These are phyloP conservation scores for Saccharata proteae DNA, from an alignment of 2,329 filamentous ascomycete genomes.

Conservation along the genomic window DNA sequence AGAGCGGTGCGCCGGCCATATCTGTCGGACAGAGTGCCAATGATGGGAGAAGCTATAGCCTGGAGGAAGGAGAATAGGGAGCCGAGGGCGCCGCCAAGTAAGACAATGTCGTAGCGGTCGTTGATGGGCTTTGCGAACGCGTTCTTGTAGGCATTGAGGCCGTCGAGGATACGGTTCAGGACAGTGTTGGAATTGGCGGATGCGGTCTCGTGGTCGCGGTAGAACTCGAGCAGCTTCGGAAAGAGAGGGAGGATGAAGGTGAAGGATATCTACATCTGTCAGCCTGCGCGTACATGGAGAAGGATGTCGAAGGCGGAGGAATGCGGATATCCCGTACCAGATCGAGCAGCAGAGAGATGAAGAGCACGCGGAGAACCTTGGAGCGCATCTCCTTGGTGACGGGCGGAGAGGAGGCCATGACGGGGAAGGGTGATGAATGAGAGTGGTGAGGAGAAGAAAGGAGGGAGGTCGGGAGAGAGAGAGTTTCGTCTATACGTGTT, in stretches of 20 bases:
- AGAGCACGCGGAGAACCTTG: constrained; percentile 74
- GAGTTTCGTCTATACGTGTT: too few relatives aligned
- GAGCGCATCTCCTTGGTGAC: constrained; percentile 47
- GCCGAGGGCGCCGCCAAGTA: constrained; percentile 84
- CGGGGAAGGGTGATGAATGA: constrained; percentile 1
- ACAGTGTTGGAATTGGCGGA: constrained; percentile 43
- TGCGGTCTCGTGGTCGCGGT: constrained; percentile 68
- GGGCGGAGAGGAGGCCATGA: constrained; percentile 20
- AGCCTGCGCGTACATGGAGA: constrained; percentile 1
- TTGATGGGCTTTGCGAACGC: constrained; percentile 87
- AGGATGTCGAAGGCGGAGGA: neutral
- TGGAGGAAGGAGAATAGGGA: constrained; percentile 90
- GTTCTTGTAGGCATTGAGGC: constrained; percentile 89
- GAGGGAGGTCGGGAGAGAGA: neutral
- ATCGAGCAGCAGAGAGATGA: constrained; percentile 80
- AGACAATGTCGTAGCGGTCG: constrained; percentile 90
- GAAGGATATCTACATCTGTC: constrained; percentile 66
- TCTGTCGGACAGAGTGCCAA: constrained; percentile 76
- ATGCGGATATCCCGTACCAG: constrained; percentile 50
- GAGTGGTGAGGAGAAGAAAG: neutral
- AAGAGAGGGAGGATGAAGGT: constrained; percentile 97
- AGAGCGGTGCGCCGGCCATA: constrained; percentile 80
- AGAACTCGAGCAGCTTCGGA: constrained; percentile 90
- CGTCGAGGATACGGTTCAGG: constrained; percentile 66
- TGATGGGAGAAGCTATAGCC: constrained; percentile 81